These are phyloP conservation scores for Detonula confervacea DNA, from an alignment of 352 stramenopile genomes.

Conservation along the genomic window DNA sequence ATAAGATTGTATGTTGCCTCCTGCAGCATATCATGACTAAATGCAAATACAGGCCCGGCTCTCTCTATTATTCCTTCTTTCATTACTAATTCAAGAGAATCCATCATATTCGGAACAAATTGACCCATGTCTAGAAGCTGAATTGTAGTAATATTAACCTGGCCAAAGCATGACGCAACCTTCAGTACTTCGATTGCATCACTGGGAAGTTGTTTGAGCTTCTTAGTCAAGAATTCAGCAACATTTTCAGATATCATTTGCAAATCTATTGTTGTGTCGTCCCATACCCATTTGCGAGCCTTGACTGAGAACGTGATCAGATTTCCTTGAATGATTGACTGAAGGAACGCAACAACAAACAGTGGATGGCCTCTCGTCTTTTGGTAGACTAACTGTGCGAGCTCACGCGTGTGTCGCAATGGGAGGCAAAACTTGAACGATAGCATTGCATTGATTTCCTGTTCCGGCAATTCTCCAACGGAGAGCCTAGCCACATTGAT, in stretches of 20 bases:
- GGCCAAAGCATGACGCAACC: slow-evolving; percentile 24
- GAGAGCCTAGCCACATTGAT: slow-evolving; percentile 18
- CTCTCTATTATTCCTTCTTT: slow-evolving; percentile 40
- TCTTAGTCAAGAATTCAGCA: slow-evolving; percentile 16
- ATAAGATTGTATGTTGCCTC: slow-evolving; percentile 25
- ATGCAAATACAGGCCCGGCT: slow-evolving; percentile 40
- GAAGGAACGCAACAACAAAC: slow-evolving; percentile 30
- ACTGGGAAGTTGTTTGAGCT: slow-evolving; percentile 20
- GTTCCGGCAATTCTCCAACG: slow-evolving; percentile 21
- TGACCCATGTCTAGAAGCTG: slow-evolving; percentile 1
- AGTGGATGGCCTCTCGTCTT: slow-evolving; percentile 30
- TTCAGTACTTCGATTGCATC: slow-evolving; percentile 7
- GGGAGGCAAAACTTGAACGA: slow-evolving; percentile 37
- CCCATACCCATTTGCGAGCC: slow-evolving; percentile 31
- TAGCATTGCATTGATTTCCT: slow-evolving; percentile 23
- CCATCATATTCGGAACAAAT: slow-evolving; percentile 11
- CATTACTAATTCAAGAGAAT: slow-evolving; percentile 7
- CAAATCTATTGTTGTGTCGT: slow-evolving; percentile 27
- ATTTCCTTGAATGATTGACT: slow-evolving; percentile 21
- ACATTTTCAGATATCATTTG: slow-evolving; percentile 35
- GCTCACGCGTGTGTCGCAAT: slow-evolving; percentile 8
- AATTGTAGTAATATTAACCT: slow-evolving; percentile 25
- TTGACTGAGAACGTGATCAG: slow-evolving; percentile 27
- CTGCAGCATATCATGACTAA: slow-evolving; percentile 41
- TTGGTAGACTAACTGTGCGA: slow-evolving; percentile 14